phyloP scores from a whole-genome alignment of 768 basidiomycete genomes.

The Porphyrellus cyaneotinctus region DNA sequence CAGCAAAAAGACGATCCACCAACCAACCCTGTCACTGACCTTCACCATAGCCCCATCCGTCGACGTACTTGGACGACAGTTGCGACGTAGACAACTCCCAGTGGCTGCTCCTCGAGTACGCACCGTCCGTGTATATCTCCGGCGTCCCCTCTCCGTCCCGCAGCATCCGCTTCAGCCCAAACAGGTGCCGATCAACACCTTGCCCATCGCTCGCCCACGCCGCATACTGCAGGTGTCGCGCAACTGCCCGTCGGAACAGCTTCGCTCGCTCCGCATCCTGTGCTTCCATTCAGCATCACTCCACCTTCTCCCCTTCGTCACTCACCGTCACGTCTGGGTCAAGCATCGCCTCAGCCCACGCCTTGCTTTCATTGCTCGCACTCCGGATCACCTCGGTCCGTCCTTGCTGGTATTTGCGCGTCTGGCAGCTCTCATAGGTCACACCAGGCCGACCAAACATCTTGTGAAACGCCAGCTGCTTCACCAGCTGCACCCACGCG shows the following conservation, averaged over 20 bases:
- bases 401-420: constrained; percentile 85
- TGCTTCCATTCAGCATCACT: constrained; percentile 3
- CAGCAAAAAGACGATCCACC: no score
- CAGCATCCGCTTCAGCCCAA: constrained; percentile 84
- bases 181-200: constrained; percentile 94
- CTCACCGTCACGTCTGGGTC: constrained; percentile 47
- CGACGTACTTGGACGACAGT: constrained; percentile 73
- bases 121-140: constrained; percentile 67
- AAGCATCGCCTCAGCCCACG: constrained; percentile 89
- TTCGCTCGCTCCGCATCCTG: constrained; percentile 55
- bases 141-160: constrained; percentile 69
- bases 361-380: constrained; percentile 76
- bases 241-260: constrained; percentile 71
- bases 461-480: constrained; percentile 94
- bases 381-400: constrained; percentile 94
- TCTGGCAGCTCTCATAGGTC: constrained; percentile 93
- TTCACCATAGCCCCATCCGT: constrained; percentile 98
- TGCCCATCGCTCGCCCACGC: constrained; percentile 91
- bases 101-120: constrained; percentile 66
- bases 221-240: constrained; percentile 83
- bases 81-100: constrained; percentile 96
- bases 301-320: background rate
- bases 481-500: constrained; percentile 92
- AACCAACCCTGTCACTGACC: constrained; percentile 31
- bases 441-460: constrained; percentile 70